A percentile compares a stretch with the other conserved stretches of the same genome.
Conservation (phyloP, 768 basidiomycete genomes). For the Rhizopogon salebrosus region DNA sequence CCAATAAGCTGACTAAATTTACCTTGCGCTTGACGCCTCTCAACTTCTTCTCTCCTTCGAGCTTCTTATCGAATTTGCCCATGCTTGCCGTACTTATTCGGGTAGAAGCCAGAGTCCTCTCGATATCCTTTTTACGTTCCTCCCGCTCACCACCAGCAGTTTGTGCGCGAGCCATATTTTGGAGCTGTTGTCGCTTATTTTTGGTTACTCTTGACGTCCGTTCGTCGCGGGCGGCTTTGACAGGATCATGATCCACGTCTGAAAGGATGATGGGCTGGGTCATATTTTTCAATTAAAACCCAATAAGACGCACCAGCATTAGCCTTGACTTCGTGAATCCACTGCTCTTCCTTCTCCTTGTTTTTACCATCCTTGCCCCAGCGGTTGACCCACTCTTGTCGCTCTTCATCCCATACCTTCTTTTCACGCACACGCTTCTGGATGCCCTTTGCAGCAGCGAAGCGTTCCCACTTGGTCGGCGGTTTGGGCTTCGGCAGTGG, state of each 20-base stretch:
- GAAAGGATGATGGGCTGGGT: neutral
- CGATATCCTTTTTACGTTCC: conserved; percentile 67
- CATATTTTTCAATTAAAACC: neutral
- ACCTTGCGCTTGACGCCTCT: conserved; percentile 93
- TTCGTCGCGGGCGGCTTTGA: conserved; percentile 65
- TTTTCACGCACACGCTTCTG: conserved; percentile 71
- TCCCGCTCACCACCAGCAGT: conserved; percentile 31
- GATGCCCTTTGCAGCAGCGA: conserved; percentile 93
- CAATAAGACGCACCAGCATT: conserved; percentile 63
- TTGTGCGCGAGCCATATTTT: conserved; percentile 64
- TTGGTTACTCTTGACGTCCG: conserved; percentile 80
- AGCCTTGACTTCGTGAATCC: conserved; percentile 86
- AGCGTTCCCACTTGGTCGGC: conserved; percentile 94
- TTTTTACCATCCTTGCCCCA: conserved; percentile 94
- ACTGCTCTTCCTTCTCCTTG: conserved; percentile 78
- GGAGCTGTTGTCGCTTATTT: conserved; percentile 72
- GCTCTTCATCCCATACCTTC: conserved; percentile 91
- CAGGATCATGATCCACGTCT: conserved; percentile 82
- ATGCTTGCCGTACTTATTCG: conserved; percentile 89
- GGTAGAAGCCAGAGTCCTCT: conserved; percentile 69
- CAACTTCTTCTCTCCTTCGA: conserved; percentile 89
- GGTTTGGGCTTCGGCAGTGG: conserved; percentile 90
- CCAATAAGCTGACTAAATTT: neutral
- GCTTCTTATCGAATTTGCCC: conserved; percentile 87
- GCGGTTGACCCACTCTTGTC: conserved; percentile 84